A percentile compares a stretch with the other conserved stretches of the same genome.
Evolutionary conservation across 2,329 filamentous ascomycete genomes (phyloP).

Genomic region (Clarireedia monteithiana): DNA sequence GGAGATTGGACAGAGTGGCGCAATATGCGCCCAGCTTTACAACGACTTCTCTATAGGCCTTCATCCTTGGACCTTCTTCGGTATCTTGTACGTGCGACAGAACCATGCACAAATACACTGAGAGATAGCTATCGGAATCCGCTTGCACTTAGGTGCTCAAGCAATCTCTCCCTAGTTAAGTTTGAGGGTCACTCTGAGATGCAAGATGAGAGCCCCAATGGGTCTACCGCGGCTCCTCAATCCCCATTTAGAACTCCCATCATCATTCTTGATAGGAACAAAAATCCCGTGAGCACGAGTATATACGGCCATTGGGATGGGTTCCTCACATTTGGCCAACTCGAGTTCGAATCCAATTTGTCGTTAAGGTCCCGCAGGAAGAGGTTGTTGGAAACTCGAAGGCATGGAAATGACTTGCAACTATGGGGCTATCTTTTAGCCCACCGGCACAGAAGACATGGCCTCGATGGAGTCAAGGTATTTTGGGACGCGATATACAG

Average conservation of each 20-base stretch:
- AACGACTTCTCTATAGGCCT: constrained; percentile 26
- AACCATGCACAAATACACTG: neutral
- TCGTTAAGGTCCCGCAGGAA: constrained; percentile 4
- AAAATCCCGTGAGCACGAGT: neutral
- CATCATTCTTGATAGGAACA: neutral
- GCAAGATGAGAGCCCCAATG: neutral
- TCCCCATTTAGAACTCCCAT: neutral
- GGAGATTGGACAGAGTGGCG: constrained; percentile 4
- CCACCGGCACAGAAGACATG: constrained; percentile 34
- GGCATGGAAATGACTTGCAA: constrained; percentile 26
- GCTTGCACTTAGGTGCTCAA: no score
- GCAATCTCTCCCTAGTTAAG: no score
- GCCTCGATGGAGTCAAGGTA: constrained; percentile 32
- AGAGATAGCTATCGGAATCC: no score
- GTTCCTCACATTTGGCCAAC: constrained; percentile 6
- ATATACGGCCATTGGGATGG: constrained; percentile 13
- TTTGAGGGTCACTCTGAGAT: no score
- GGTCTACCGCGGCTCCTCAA: neutral
- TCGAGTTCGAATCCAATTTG: constrained; percentile 30
- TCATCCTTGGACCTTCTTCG: constrained; percentile 22
- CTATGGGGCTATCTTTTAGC: constrained; percentile 36
- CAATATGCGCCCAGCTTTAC: constrained; percentile 19
- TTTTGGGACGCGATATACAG: constrained; percentile 36
- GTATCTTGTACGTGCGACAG: constrained; percentile 13
- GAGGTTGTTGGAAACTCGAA: constrained; percentile 28